These are phyloP conservation scores for Fistulina hepatica DNA, from an alignment of 1,284 basidiomycete genomes.

Conservation along the genomic window DNA sequence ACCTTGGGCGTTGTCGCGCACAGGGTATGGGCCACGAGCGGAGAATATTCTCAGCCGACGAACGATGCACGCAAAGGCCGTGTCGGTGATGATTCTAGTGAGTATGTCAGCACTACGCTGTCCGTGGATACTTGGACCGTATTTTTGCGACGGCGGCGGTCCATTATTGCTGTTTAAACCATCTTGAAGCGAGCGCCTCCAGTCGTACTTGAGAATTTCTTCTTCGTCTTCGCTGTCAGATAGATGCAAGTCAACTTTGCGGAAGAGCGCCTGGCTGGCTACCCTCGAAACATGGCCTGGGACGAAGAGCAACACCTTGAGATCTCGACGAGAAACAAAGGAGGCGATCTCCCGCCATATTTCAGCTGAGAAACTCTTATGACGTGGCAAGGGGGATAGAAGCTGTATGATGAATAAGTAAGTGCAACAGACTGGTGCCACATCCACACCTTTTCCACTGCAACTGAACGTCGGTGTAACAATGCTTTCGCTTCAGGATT, in stretches of 20 bases:
- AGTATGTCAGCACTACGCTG: conserved; percentile 64
- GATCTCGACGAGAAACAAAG: conserved; percentile 52
- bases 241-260: conserved; percentile 52
- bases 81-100: conserved; percentile 51
- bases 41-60: conserved; percentile 49
- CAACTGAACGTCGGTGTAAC: conserved; percentile 38
- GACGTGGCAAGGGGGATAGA: conserved; percentile 22
- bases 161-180: conserved; percentile 16
- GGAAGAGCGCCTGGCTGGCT: conserved; percentile 56
- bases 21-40: conserved; percentile 24
- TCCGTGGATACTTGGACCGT: conserved; percentile 35
- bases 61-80: conserved; percentile 46
- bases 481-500: conserved; percentile 56
- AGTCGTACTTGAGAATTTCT: no score
- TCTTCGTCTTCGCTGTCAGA: conserved; percentile 25
- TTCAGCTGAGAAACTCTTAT: conserved; percentile 44
- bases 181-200: no score
- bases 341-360: conserved; percentile 61
- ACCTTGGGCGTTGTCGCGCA: conserved; percentile 36
- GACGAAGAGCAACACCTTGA: conserved; percentile 51
- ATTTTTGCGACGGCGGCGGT: conserved; percentile 27
- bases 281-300: conserved; percentile 57
- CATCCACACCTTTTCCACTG: conserved; percentile 32
- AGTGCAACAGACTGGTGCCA: conserved; percentile 1
- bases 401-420: conserved; percentile 17